These are phyloP conservation scores for Penicillium arizonense DNA, from an alignment of 495 filamentous ascomycete genomes.

Conservation along the genomic window DNA sequence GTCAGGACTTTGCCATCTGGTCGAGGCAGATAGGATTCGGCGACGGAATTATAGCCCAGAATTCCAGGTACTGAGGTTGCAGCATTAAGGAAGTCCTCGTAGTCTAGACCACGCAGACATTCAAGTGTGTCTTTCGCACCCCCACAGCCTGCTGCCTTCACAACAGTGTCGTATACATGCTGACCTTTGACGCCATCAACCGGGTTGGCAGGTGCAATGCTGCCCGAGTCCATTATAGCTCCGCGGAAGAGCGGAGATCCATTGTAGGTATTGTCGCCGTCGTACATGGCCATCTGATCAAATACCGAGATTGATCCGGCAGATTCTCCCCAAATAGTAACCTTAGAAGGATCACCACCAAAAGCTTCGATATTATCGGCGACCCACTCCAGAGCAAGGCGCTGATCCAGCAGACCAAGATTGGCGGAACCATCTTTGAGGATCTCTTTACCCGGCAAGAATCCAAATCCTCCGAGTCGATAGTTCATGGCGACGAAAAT, in stretches of 20 bases:
- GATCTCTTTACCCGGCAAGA: slow-evolving; percentile 68
- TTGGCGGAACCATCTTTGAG: slow-evolving; percentile 61
- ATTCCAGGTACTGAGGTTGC: slow-evolving; percentile 65
- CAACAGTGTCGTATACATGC: slow-evolving; percentile 61
- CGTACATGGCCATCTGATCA: slow-evolving; percentile 67
- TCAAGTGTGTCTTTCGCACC: slow-evolving; percentile 52
- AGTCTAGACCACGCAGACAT: slow-evolving; percentile 61
- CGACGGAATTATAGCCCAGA: slow-evolving; percentile 60
- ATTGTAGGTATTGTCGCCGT: slow-evolving; percentile 68
- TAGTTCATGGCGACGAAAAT: slow-evolving; percentile 77
- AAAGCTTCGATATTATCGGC: slow-evolving; percentile 55
- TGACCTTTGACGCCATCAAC: slow-evolving; percentile 65
- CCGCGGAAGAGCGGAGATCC: slow-evolving; percentile 66
- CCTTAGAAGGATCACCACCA: slow-evolving; percentile 58
- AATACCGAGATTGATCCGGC: slow-evolving; percentile 71
- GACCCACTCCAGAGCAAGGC: slow-evolving; percentile 51
- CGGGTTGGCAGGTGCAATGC: slow-evolving; percentile 58
- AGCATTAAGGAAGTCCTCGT: slow-evolving; percentile 59
- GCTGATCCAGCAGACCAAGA: slow-evolving; percentile 52
- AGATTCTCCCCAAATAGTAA: slow-evolving; percentile 73
- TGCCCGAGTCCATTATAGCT: slow-evolving; percentile 73
- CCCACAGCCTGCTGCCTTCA: slow-evolving; percentile 58
- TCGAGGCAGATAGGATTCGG: slow-evolving; percentile 63
- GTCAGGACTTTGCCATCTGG: slow-evolving; percentile 60
- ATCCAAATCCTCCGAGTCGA: slow-evolving; percentile 71